Conservation (phyloP, 257 asterid species). For the Penstemon eatonii region DNA sequence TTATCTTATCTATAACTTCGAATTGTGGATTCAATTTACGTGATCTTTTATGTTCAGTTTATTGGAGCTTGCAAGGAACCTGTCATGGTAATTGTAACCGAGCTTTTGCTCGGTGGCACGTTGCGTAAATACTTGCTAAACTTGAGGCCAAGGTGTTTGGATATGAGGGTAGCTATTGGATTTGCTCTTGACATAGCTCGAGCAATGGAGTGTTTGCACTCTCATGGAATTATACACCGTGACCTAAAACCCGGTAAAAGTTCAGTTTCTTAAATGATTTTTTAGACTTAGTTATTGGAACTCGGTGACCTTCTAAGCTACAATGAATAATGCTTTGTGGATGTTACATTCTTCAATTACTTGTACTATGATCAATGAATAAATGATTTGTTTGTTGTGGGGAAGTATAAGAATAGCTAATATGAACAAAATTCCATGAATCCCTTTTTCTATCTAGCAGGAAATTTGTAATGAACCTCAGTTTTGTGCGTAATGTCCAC, state of each 20-base stretch:
- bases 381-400: not conserved
- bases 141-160: slow-evolving; percentile 70
- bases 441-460: not conserved
- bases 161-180: slow-evolving; percentile 67
- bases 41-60: slow-evolving; percentile 42
- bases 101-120: slow-evolving; percentile 82
- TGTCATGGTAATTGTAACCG: slow-evolving; percentile 77
- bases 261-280: not conserved
- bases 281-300: not conserved
- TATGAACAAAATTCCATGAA: not conserved
- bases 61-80: slow-evolving; percentile 93
- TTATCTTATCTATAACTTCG: not conserved
- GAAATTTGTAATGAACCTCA: not conserved
- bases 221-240: slow-evolving; percentile 85
- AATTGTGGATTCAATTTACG: not conserved
- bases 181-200: slow-evolving; percentile 88
- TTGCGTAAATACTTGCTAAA: slow-evolving; percentile 65
- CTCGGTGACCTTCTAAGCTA: not conserved
- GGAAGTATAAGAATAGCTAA: not conserved
- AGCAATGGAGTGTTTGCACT: slow-evolving; percentile 84
- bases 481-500: not conserved
- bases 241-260: slow-evolving; percentile 77
- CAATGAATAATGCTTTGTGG: not conserved
- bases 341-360: not conserved
- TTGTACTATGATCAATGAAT: not conserved